phyloP scores from a whole-genome alignment of 257 asterid species.

The Solanum chaucha region DNA sequence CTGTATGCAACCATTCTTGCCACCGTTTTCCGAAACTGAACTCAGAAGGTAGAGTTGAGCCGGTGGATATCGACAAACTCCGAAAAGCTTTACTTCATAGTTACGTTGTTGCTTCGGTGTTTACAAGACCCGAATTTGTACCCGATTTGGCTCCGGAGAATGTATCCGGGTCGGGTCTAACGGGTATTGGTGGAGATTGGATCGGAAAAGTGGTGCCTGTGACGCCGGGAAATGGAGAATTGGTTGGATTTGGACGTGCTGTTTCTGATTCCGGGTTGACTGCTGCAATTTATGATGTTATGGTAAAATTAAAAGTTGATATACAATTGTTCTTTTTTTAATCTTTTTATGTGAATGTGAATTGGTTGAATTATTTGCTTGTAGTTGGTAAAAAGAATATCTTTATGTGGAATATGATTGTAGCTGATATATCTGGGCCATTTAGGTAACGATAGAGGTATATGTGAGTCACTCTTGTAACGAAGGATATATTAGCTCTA shows the following conservation, averaged over 20 bases:
- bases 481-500: no score
- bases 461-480: not conserved
- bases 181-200: slow-evolving; percentile 60
- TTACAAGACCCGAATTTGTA: slow-evolving; percentile 39
- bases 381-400: not conserved
- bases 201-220: slow-evolving; percentile 43
- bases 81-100: slow-evolving; percentile 61
- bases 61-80: slow-evolving; percentile 50
- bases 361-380: not conserved
- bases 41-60: slow-evolving; percentile 50
- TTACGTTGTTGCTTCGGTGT: slow-evolving; percentile 62
- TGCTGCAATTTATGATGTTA: slow-evolving; percentile 72
- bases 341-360: not conserved
- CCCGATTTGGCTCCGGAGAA: slow-evolving; percentile 1
- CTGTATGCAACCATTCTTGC: slow-evolving; percentile 73
- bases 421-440: not conserved
- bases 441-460: not conserved
- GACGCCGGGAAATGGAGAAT: slow-evolving; percentile 56
- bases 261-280: slow-evolving; percentile 75
- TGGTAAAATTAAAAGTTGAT: slow-evolving; percentile 34
- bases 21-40: slow-evolving; percentile 69
- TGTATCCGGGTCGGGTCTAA: not conserved
- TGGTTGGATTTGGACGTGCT: slow-evolving; percentile 88
- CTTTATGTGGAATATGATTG: not conserved
- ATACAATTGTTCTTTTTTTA: not conserved